Base-by-base conservation (phyloP, 768 basidiomycete genomes). In the Mycena maculata region DNA sequence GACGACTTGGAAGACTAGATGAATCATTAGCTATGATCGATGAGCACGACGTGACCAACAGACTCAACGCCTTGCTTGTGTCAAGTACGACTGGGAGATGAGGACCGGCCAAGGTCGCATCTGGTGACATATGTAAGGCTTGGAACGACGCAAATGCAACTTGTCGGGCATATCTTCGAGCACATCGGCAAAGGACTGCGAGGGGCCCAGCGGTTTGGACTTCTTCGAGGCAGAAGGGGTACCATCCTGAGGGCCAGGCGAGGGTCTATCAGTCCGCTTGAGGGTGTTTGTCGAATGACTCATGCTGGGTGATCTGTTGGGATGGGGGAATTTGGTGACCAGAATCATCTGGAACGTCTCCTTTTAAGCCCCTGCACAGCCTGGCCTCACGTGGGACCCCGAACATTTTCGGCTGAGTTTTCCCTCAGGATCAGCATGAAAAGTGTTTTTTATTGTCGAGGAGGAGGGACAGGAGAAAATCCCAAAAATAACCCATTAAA, bases 121-220 rank as follows among this genome's bases (percentile, higher is more conserved):
- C 52, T 53, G 10, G 16, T 20, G 30, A 23, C 18, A 28, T 10
- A 36, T 33, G 28, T 18, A 15, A 45, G 2, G 18, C 27, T 38
- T 48, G 4, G n/a, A 7, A 15, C 11, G 33, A 28, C 30, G 31
- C 9, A 5, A 45, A 39, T 41, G n/a, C n/a, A n/a, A 22, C 27
- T 18, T 16, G 23, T 45, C 28, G 4, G 47, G 30, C 70, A 71
- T 68, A 22, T 53, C 63, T 49, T 52, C n/a, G 13, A 72, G 58
- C 7, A 64, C 61, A 13, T 64, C 61, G 9, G 60, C 68, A 54
- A 72, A 69, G 18, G 71, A 64, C 41, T 64, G 54, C n/a, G 63
- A 49, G 22, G 63, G 48, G 12, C 4, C 50, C 23, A 50, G 20
- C 20, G 42, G 33, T 31, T 25, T 47, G n/a, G 44, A 25, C 33